phyloP scores from a whole-genome alignment of 2,329 filamentous ascomycete genomes.

The Saccharata proteae region DNA sequence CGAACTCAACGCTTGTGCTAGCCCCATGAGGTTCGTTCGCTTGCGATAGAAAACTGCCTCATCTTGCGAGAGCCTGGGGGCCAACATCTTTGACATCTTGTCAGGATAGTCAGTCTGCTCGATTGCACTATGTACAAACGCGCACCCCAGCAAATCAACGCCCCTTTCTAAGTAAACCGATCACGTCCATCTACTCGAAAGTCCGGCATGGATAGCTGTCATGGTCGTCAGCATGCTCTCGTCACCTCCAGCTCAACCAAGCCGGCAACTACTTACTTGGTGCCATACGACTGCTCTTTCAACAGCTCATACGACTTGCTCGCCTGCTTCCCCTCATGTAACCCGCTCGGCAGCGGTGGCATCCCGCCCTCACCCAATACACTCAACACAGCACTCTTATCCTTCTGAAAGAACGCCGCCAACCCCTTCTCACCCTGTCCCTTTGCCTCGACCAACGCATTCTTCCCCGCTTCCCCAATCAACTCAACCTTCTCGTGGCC shows the following conservation, averaged over 20 bases:
- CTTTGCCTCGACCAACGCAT: constrained; percentile 64
- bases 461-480: constrained; percentile 59
- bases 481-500: constrained; percentile 67
- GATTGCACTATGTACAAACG: too few relatives aligned
- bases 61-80: too few relatives aligned
- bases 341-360: constrained; percentile 74
- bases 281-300: constrained; percentile 54
- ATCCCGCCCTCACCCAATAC: constrained; percentile 66
- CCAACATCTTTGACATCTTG: too few relatives aligned
- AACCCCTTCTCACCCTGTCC: constrained; percentile 62
- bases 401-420: constrained; percentile 60
- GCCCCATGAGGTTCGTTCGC: too few relatives aligned
- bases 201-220: constrained; percentile 35
- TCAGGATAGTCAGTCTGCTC: too few relatives aligned
- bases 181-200: constrained; percentile 20
- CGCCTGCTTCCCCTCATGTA: constrained; percentile 44
- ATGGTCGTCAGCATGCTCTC: constrained; percentile 12
- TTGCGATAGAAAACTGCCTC: too few relatives aligned
- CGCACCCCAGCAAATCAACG: too few relatives aligned
- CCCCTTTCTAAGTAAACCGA: too few relatives aligned
- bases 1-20: too few relatives aligned
- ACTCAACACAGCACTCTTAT: constrained; percentile 38
- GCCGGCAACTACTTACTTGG: constrained; percentile 20
- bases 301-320: constrained; percentile 59
- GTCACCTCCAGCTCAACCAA: not conserved